These are phyloP conservation scores for Blastobotrys capitulatus DNA, from an alignment of 1,139 yeast genomes.

Conservation along the genomic window DNA sequence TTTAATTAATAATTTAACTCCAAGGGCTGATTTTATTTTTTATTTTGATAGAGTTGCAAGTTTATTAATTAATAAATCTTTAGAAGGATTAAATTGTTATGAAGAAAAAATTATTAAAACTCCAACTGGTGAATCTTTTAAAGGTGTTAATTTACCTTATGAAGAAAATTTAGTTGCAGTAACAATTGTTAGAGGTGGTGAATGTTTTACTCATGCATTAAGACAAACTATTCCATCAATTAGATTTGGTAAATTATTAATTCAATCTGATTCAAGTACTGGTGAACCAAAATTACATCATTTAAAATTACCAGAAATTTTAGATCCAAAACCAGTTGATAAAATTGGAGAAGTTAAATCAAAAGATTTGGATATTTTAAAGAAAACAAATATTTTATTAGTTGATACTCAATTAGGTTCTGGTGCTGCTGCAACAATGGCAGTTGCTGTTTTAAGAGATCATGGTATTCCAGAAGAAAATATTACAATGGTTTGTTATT, in stretches of 20 bases:
- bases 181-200: conserved; percentile 84
- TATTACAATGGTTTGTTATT: conserved; percentile 63
- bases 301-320: conserved; percentile 49
- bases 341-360: conserved; percentile 15
- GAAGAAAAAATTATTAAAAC: conserved; percentile 39
- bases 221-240: conserved; percentile 73
- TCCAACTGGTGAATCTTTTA: conserved; percentile 37
- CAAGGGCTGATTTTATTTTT: conserved; percentile 74
- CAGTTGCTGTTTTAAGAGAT: conserved; percentile 78
- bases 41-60: conserved; percentile 77
- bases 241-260: conserved; percentile 72
- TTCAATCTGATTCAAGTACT: conserved; percentile 80
- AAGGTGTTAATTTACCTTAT: conserved; percentile 40
- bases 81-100: conserved; percentile 42
- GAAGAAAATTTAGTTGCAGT: conserved; percentile 58
- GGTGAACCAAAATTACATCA: conserved; percentile 93
- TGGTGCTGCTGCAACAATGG: conserved; percentile 95
- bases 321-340: conserved; percentile 21
- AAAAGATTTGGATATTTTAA: conserved; percentile 15
- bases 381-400: conserved; percentile 49
- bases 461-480: conserved; percentile 63
- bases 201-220: conserved; percentile 77
- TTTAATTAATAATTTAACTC: conserved; percentile 49
- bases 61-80: conserved; percentile 59
- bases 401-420: conserved; percentile 86